phyloP scores from a whole-genome alignment of 2,329 filamentous ascomycete genomes.

The Xylariaceae sp. region DNA sequence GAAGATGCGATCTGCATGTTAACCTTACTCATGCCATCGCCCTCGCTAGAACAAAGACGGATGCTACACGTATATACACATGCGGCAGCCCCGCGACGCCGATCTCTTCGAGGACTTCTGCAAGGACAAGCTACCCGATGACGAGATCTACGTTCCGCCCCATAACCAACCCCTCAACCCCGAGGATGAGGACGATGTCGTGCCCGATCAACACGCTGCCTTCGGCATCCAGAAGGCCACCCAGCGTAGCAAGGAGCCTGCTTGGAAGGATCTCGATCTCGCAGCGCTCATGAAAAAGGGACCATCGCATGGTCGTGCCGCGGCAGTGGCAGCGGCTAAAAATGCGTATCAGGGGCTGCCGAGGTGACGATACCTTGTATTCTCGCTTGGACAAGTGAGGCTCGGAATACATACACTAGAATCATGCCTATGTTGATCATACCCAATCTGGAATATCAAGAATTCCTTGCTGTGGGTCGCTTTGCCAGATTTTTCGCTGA shows the following conservation, averaged over 20 bases:
- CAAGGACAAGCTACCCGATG: constrained; percentile 64
- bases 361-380: constrained; percentile 26
- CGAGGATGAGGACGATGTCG: constrained; percentile 83
- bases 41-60: constrained; percentile 64
- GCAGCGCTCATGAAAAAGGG: constrained; percentile 62
- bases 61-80: constrained; percentile 69
- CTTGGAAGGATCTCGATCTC: constrained; percentile 77
- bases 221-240: constrained; percentile 82
- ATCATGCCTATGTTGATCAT: no score
- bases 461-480: no score
- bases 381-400: no score
- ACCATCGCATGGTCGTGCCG: constrained; percentile 36
- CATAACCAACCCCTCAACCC: constrained; percentile 79
- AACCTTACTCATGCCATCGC: constrained; percentile 2
- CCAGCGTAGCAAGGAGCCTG: constrained; percentile 64
- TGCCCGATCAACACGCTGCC: constrained; percentile 81
- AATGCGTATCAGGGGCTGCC: constrained; percentile 33
- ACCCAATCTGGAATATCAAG: no score
- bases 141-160: constrained; percentile 78
- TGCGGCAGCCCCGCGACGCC: constrained; percentile 66
- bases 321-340: constrained; percentile 8
- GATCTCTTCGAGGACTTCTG: constrained; percentile 77
- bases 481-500: no score
- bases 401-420: no score
- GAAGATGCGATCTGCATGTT: not conserved